Evolutionary conservation across 495 filamentous ascomycete genomes (phyloP), one percentile per base, ranked within the genome.

Genomic region (Penicillium samsonianum): DNA sequence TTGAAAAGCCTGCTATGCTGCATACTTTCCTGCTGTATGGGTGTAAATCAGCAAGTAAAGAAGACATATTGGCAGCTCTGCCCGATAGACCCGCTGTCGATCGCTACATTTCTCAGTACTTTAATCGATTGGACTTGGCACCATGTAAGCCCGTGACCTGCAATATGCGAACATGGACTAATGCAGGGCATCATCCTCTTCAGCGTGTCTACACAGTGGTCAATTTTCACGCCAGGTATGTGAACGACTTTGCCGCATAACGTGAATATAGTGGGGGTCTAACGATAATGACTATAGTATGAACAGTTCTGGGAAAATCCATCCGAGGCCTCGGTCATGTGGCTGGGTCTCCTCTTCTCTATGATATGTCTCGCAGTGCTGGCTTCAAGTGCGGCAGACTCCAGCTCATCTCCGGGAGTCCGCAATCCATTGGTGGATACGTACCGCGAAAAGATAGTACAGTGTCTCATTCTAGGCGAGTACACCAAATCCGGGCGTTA

Each of bases 401-500:
- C 46, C 30, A 49, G 28, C 46, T 26, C 23, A 47, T 47, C 23
- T 9, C 14, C 23, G 3, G 44, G 25, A 47, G 0, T 26, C n/a
- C 26, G 28, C 1, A 20, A 31, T 17, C 26, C 17, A 17, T 31
- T 22, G 46, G 26, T 20, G 4, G 30, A 35, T 35, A 35, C 7
- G 4, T 59, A 61, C 23, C 67, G 70, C 7, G 67, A 73, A 50
- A 72, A 70, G 19, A 66, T 65, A 31, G 68, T 67, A 5, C 74
- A 77, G 38, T 79, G 76, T 45, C 66, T 79, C 3, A 58, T 70
- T 2, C 57, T 75, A 0, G 73, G 61, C 23, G 72, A 79, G 25
- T 78, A 77, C 64, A 75, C 75, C 4, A 79, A 71, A 26, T 71
- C 67, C 2, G 67, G 73, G 0, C 62, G 64, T 4, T 72, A 75